Conservation (phyloP, 495 filamentous ascomycete species). For the Lophium mytilinum region DNA sequence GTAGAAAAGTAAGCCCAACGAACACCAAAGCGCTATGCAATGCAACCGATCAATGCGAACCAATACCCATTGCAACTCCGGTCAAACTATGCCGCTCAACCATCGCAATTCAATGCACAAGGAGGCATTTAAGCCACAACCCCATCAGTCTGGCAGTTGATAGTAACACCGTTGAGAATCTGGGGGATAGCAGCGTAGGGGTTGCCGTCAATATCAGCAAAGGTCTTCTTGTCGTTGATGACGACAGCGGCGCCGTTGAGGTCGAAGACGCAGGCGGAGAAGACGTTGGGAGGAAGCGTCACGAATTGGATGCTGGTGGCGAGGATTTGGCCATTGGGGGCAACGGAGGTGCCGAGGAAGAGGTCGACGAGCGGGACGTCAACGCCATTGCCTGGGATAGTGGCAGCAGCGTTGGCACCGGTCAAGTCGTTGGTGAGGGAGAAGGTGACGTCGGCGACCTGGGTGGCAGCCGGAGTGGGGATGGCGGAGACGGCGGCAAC, state of each 20-base stretch:
- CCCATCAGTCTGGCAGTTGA: not conserved
- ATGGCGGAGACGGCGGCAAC: not conserved
- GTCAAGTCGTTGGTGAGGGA: slow-evolving; percentile 1
- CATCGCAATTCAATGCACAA: no score
- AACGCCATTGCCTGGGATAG: not conserved
- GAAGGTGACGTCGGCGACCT: not conserved
- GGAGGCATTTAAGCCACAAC: no score
- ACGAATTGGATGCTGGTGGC: not conserved
- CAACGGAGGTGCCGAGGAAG: not conserved
- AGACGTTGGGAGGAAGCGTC: not conserved
- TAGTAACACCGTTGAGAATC: not conserved
- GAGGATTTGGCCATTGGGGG: not conserved
- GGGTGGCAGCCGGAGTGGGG: not conserved
- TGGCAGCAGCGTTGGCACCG: not conserved
- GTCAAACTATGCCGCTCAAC: no score
- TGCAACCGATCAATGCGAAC: no score
- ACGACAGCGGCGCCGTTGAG: not conserved
- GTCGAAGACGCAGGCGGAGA: not conserved
- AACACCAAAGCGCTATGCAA: no score
- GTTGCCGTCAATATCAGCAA: slow-evolving; percentile 1
- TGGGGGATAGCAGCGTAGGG: not conserved
- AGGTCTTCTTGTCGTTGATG: not conserved
- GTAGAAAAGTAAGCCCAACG: no score
- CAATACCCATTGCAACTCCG: no score
- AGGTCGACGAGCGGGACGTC: not conserved